phyloP scores from a whole-genome alignment of 2,329 filamentous ascomycete genomes.

The Scorias spongiosa region DNA sequence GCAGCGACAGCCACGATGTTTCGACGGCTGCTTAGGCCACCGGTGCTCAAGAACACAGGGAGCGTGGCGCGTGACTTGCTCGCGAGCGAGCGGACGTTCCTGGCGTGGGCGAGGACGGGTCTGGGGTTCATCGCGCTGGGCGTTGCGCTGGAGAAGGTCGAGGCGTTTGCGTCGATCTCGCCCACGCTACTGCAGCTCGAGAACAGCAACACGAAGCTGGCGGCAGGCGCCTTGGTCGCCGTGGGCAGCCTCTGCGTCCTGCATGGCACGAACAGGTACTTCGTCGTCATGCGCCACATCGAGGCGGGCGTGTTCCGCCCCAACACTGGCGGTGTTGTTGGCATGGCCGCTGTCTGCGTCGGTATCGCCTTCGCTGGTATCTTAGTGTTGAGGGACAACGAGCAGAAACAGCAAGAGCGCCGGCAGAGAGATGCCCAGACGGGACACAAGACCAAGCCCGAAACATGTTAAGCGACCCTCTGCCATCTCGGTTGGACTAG shows the following conservation, averaged over 20 bases:
- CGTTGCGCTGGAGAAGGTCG: slow-evolving; percentile 36
- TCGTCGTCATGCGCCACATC: slow-evolving; percentile 27
- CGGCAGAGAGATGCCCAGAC: background rate
- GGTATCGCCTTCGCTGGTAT: slow-evolving; percentile 17
- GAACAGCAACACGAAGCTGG: slow-evolving; percentile 17
- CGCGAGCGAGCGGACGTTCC: slow-evolving; percentile 38
- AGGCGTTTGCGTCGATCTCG: slow-evolving; percentile 19
- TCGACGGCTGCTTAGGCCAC: slow-evolving; percentile 4
- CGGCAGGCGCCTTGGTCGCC: slow-evolving; percentile 25
- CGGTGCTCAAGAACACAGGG: slow-evolving; percentile 29
- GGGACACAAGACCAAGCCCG: background rate
- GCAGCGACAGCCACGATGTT: slow-evolving; percentile 4
- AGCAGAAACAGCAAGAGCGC: slow-evolving; percentile 1
- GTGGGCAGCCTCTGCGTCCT: slow-evolving; percentile 31
- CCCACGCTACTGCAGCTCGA: slow-evolving; percentile 15
- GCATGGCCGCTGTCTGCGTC: slow-evolving; percentile 16
- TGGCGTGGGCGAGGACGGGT: slow-evolving; percentile 37
- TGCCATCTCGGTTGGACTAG: too few species aligned
- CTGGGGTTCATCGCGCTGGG: slow-evolving; percentile 38
- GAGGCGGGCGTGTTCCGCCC: slow-evolving; percentile 30
- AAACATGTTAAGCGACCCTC: background rate
- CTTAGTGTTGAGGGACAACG: slow-evolving; percentile 15
- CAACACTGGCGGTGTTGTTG: slow-evolving; percentile 16
- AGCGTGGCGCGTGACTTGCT: slow-evolving; percentile 38
- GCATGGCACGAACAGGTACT: slow-evolving; percentile 35